These are phyloP conservation scores for Apiotrichum akiyoshidainum DNA, from an alignment of 1,284 basidiomycete species.

Conservation along the genomic window DNA sequence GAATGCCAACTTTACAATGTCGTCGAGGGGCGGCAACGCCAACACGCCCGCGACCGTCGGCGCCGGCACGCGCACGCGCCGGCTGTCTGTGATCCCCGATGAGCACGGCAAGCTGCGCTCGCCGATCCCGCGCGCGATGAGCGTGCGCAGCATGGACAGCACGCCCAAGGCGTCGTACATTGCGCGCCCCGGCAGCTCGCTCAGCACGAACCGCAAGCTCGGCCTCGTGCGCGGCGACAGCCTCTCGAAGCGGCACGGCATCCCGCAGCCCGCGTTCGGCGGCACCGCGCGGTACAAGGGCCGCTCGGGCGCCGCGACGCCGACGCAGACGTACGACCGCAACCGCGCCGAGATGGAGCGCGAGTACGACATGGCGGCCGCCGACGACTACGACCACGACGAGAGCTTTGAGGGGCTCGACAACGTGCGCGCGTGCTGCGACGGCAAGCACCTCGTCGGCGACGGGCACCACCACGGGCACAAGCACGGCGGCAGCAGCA, in stretches of 20 bases:
- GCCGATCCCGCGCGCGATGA: constrained; percentile 32
- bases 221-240: constrained; percentile 66
- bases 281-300: constrained; percentile 47
- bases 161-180: constrained; percentile 21
- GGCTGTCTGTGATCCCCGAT: constrained; percentile 34
- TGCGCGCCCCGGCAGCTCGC: constrained; percentile 53
- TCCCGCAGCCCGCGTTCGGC: constrained; percentile 38
- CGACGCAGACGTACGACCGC: constrained; percentile 9
- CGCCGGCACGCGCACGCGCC: constrained; percentile 8
- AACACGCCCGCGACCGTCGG: neutral
- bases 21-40: neutral
- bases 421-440: constrained; percentile 91
- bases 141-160: constrained; percentile 37
- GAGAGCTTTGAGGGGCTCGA: constrained; percentile 88
- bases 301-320: constrained; percentile 35
- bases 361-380: constrained; percentile 57
- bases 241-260: constrained; percentile 60
- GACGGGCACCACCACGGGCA: constrained; percentile 53
- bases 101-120: constrained; percentile 39
- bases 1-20: constrained; percentile 12
- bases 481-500: constrained; percentile 59
- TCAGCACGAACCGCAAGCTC: constrained; percentile 56
- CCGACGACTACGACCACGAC: constrained; percentile 70
- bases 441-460: constrained; percentile 72
- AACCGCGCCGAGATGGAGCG: constrained; percentile 41